A percentile compares a stretch with the other conserved stretches of the same genome.
Evolutionary conservation across 2,329 filamentous ascomycete species (phyloP).

Genomic region (Magnaporthales sp.): DNA sequence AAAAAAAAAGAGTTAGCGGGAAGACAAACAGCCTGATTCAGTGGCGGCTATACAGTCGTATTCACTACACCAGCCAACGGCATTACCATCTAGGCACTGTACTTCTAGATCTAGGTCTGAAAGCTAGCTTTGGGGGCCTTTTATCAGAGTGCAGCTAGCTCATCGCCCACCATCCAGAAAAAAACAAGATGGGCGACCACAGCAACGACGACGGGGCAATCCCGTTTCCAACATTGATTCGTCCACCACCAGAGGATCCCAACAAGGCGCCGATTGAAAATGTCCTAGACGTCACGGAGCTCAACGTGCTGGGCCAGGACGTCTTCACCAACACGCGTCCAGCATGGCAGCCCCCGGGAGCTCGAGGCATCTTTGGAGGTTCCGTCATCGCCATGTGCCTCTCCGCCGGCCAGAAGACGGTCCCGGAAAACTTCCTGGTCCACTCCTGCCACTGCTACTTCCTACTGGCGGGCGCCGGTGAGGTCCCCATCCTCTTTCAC

Average conservation of each 20-base stretch:
- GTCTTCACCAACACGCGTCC: slow-evolving; percentile 92
- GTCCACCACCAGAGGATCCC: slow-evolving; percentile 63
- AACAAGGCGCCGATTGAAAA: slow-evolving; percentile 80
- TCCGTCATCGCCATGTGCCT: slow-evolving; percentile 89
- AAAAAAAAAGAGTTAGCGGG: too few species aligned
- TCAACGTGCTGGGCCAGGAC: slow-evolving; percentile 72
- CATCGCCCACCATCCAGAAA: background rate
- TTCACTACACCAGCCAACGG: too few species aligned
- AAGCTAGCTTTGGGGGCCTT: background rate
- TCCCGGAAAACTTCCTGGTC: slow-evolving; percentile 69
- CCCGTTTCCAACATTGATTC: slow-evolving; percentile 50
- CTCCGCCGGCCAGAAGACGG: slow-evolving; percentile 78
- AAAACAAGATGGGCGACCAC: background rate
- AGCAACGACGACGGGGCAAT: background rate
- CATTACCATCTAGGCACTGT: too few species aligned
- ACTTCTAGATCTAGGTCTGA: too few species aligned
- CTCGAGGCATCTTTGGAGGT: slow-evolving; percentile 88
- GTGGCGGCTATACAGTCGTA: too few species aligned
- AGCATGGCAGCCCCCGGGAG: slow-evolving; percentile 85
- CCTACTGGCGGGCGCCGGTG: slow-evolving; percentile 76
- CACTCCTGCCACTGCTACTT: slow-evolving; percentile 99
- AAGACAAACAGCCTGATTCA: too few species aligned
- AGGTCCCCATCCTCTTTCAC: slow-evolving; percentile 85
- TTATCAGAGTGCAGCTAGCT: background rate
- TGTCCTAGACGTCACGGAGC: slow-evolving; percentile 74